A percentile compares a stretch with the other conserved stretches of the same genome.
phyloP scores from a whole-genome alignment of 2,329 filamentous ascomycete genomes.

The Aureobasidium sp. region DNA sequence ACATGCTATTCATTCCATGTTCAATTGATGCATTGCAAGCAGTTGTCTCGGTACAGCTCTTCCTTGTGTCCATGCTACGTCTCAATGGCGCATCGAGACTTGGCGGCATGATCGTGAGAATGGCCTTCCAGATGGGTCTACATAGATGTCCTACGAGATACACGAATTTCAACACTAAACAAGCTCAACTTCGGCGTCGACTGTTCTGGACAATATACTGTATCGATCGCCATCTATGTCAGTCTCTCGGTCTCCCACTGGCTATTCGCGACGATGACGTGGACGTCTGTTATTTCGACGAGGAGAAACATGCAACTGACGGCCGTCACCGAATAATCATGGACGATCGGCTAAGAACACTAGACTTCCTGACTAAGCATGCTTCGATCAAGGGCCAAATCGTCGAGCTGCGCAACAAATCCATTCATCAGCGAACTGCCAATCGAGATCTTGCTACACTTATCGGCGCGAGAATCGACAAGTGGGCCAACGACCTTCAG shows the following conservation, averaged over 20 bases:
- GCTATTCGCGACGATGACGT: constrained; percentile 51
- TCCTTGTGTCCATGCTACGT: constrained; percentile 49
- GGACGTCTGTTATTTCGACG: constrained; percentile 49
- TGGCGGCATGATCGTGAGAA: constrained; percentile 48
- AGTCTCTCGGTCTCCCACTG: constrained; percentile 49
- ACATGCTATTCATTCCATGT: constrained; percentile 41
- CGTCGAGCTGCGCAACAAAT: constrained; percentile 48
- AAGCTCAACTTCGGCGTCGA: constrained; percentile 44
- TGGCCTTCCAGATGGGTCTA: constrained; percentile 51
- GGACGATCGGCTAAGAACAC: constrained; percentile 9
- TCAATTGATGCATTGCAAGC: constrained; percentile 45
- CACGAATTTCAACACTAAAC: constrained; percentile 41
- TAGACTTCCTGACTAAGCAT: constrained; percentile 39
- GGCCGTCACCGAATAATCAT: constrained; percentile 10
- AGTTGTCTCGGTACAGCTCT: constrained; percentile 47
- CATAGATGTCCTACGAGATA: constrained; percentile 51
- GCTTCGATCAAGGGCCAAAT: constrained; percentile 45
- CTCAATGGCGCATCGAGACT: constrained; percentile 51
- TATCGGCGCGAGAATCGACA: constrained; percentile 44
- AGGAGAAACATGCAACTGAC: constrained; percentile 37
- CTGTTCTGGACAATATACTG: constrained; percentile 53
- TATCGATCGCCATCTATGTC: constrained; percentile 49
- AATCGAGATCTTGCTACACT: constrained; percentile 34
- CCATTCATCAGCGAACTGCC: constrained; percentile 37
- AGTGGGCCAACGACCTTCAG: constrained; percentile 50